Evolutionary conservation across 108 stramenopile species (phyloP).

Genomic region (Skeletonema costatum): DNA sequence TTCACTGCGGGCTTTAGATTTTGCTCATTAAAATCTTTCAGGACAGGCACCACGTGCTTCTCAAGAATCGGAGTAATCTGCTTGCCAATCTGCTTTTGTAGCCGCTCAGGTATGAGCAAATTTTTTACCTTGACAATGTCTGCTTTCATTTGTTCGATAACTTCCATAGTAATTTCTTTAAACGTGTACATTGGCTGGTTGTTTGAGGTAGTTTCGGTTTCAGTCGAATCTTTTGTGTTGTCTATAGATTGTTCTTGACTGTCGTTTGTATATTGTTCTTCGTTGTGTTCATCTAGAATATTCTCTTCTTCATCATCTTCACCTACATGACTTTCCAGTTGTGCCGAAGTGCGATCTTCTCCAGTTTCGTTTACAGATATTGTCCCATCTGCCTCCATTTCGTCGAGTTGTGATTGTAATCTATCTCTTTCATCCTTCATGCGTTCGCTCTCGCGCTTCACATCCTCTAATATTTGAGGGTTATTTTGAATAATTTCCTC

Average conservation of each 20-base stretch:
- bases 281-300: slow-evolving; percentile 1
- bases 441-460: slow-evolving; percentile 69
- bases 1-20: slow-evolving; percentile 18
- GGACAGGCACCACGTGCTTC: not conserved
- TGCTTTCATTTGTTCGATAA: slow-evolving; percentile 33
- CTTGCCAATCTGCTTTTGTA: slow-evolving; percentile 14
- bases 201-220: not conserved
- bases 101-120: slow-evolving; percentile 26
- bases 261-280: not conserved
- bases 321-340: slow-evolving; percentile 10
- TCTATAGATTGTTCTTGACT: not conserved
- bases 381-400: slow-evolving; percentile 4
- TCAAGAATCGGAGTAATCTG: not conserved
- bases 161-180: slow-evolving; percentile 36
- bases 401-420: slow-evolving; percentile 44
- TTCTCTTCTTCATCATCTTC: not conserved
- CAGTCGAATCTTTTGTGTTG: not conserved
- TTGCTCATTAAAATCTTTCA: slow-evolving; percentile 5
- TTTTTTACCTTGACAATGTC: slow-evolving; percentile 25
- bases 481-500: slow-evolving; percentile 71
- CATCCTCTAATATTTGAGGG: slow-evolving; percentile 72
- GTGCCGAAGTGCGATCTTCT: slow-evolving; percentile 23
- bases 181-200: slow-evolving; percentile 25
- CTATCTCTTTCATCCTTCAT: slow-evolving; percentile 62
- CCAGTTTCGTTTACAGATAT: slow-evolving; percentile 16